Evolutionary conservation across 1,284 basidiomycete genomes (phyloP).

Genomic region (Ceratobasidium sp.): DNA sequence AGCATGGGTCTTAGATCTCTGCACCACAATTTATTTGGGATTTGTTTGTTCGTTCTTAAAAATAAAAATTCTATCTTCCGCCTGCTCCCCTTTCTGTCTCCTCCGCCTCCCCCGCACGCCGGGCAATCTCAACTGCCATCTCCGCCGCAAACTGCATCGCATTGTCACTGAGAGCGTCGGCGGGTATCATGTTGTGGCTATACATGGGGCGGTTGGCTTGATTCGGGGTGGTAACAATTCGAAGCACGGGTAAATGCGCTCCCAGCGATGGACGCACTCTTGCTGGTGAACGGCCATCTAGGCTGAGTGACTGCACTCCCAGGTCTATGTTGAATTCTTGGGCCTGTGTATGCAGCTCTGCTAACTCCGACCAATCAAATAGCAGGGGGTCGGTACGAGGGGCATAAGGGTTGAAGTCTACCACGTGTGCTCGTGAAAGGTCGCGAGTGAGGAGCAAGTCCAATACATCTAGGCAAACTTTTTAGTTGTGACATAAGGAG

Average conservation of each 20-base stretch:
- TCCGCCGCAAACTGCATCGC: conserved; percentile 39
- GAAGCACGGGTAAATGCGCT: conserved; percentile 64
- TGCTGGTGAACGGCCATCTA: not conserved
- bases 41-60: not conserved
- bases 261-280: conserved; percentile 39
- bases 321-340: conserved; percentile 41
- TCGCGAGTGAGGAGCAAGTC: conserved; percentile 89
- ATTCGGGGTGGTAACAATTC: conserved; percentile 74
- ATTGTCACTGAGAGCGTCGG: conserved; percentile 71
- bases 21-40: not conserved
- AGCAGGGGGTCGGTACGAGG: conserved; percentile 86
- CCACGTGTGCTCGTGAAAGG: conserved; percentile 74
- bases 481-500: conserved; percentile 14
- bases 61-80: not conserved
- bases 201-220: conserved; percentile 72
- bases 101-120: conserved; percentile 27
- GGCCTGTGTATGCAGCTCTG: conserved; percentile 55
- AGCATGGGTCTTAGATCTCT: too few species aligned
- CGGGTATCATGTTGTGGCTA: conserved; percentile 91
- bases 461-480: conserved; percentile 70
- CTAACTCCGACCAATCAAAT: conserved; percentile 85
- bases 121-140: conserved; percentile 40
- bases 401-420: conserved; percentile 93
- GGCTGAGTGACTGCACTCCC: conserved; percentile 21
- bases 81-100: conserved; percentile 11